Evolutionary conservation across 305 asterid genomes (phyloP), one percentile per base, ranked within the genome.

Genomic region (Fraxinus greggii): DNA sequence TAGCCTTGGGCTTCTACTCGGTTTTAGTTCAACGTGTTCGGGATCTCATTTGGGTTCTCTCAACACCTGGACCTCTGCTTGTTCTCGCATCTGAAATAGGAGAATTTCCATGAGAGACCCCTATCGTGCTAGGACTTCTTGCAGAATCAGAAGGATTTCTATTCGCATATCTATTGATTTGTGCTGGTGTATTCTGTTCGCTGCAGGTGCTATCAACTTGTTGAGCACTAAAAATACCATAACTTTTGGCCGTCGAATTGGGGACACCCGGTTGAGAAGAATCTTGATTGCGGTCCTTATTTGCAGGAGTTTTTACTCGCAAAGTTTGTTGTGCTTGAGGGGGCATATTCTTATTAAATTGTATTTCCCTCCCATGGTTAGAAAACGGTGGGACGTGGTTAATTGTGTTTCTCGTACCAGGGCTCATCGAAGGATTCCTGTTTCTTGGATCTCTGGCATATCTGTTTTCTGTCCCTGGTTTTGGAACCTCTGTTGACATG

Each of bases 141-240:
- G 82, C 83, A 63, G 87, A 59, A 75, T 80, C 89, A 13, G 86
- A 70, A n/a, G 87, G 86, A 77, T 70, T 81, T 36, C 78, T 87
- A 88, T 80, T 89, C 90, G 82, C 87, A 92, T 93, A 93, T 79
- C 97, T 88, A 82, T 94, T 92, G 19, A 33, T 74, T 78, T 75
- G 87, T 26, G 81, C 83, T 2, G 90, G 79, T 35, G 51, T 29
- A 74, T 56, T 86, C 81, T 83, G 86, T 73, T 83, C 85, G 29
- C 35, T 70, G 2, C 85, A 67, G 19, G 81, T 35, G 28, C 73
- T 70, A 76, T 82, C 85, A 72, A 28, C 80, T 81, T 84, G 75
- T 23, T 76, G 86, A 29, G 82, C 26, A 31, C 89, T 80, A 87
- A 92, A 94, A 59, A 85, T 72, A 73, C 95, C 97, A 7, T 79